phyloP scores from a whole-genome alignment of 441 rosid genomes.

The Viola pubescens region DNA sequence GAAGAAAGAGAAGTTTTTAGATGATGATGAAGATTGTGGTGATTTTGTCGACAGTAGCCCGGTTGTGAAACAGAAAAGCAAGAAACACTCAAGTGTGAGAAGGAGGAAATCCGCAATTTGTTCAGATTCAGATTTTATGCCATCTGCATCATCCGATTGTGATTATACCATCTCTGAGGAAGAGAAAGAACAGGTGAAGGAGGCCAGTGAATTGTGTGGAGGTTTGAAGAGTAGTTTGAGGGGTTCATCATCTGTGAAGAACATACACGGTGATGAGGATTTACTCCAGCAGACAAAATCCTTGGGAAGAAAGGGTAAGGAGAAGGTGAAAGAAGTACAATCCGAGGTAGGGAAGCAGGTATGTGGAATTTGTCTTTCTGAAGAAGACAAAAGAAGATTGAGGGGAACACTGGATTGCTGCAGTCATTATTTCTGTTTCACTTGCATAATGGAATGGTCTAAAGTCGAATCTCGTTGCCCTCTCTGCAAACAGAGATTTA shows the following conservation, averaged over 20 bases:
- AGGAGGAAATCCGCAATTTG: slow-evolving; percentile 37
- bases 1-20: slow-evolving; percentile 41
- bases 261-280: slow-evolving; percentile 35
- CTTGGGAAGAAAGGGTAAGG: slow-evolving; percentile 51
- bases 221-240: slow-evolving; percentile 38
- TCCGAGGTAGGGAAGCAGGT: slow-evolving; percentile 50
- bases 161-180: slow-evolving; percentile 92
- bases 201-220: slow-evolving; percentile 48
- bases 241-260: slow-evolving; percentile 40
- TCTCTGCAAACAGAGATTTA: slow-evolving; percentile 90
- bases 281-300: slow-evolving; percentile 36
- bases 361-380: slow-evolving; percentile 93
- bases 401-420: slow-evolving; percentile 83
- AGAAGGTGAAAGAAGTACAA: slow-evolving; percentile 60
- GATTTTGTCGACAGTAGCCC: slow-evolving; percentile 39
- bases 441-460: slow-evolving; percentile 97
- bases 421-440: slow-evolving; percentile 87
- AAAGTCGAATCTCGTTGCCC: slow-evolving; percentile 99
- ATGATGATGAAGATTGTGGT: slow-evolving; percentile 34
- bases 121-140: slow-evolving; percentile 71
- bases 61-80: slow-evolving; percentile 38
- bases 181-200: slow-evolving; percentile 84
- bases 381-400: slow-evolving; percentile 80
- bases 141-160: slow-evolving; percentile 57
- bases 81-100: slow-evolving; percentile 28